Evolutionary conservation across 2,329 filamentous ascomycete species (phyloP), one percentile per base, ranked within the genome.

Genomic region (Aspergillus carbonarius): DNA sequence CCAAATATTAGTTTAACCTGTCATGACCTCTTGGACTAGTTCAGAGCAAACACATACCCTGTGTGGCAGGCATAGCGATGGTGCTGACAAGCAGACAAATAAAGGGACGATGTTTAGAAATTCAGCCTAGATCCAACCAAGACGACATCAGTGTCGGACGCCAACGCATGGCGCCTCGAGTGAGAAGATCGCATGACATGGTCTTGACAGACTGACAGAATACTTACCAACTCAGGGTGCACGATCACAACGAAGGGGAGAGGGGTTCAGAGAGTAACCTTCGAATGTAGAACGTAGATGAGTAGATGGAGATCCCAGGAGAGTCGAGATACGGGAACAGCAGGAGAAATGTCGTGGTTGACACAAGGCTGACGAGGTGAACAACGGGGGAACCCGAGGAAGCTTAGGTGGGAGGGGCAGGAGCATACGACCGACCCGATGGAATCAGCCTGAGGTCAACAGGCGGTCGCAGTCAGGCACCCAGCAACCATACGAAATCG

Each of bases 61-160:
- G 62, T 58, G 47, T 55, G 39, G 63, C 63, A 53, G 65, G 56
- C 70, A 72, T 72, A 53, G 25, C 58, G 57, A 50, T 34, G 49
- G 46, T 55, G 44, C 48, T 37, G 15, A 23, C 42, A 34, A 54
- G 20, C 51, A 39, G 20, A 55, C 18, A 18, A 15, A 30, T 39
- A 32, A 17, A 48, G 12, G 8, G 34, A 40, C 39, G 5, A 10
- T 30, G 5, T 27, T 15, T 1, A 32, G 25, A 48, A 5, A 25
- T 32, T 17, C 25, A 48, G 44, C 17, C 23, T 48, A 7, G 15
- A 27, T 30, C 42, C 7, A 25, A 47, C 4, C 13, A 47, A 25
- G 5, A 30, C 9, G 23, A 25, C 27, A 32, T 42, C 18, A 42
- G 39, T 42, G 5, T 42, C 39, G 18, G 18, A 42, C 23, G 20